These are phyloP conservation scores for Mortierella claussenii DNA, from an alignment of 192 early-diverging fungal species.

Conservation along the genomic window DNA sequence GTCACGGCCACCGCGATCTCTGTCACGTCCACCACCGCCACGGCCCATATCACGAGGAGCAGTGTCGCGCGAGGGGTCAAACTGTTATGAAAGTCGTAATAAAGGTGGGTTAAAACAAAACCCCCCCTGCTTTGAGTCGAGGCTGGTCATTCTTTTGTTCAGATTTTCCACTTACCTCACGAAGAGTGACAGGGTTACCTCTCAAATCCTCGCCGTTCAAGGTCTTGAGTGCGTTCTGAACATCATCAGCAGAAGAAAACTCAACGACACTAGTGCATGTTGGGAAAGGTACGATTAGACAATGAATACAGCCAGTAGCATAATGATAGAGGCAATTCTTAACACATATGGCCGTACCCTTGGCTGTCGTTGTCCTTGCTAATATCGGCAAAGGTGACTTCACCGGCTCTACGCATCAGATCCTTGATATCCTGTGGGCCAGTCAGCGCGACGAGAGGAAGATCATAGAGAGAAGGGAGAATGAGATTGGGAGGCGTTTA, in stretches of 20 bases:
- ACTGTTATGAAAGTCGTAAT: conserved; percentile 16
- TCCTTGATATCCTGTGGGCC: conserved; percentile 95
- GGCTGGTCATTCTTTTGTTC: no score
- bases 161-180: conserved; percentile 68
- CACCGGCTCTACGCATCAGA: conserved; percentile 92
- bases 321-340: no score
- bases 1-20: conserved; percentile 53
- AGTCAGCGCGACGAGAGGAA: conserved; percentile 16
- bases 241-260: conserved; percentile 81
- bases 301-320: no score
- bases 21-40: conserved; percentile 53
- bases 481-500: conserved; percentile 42
- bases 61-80: conserved; percentile 37
- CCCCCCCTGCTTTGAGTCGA: no score
- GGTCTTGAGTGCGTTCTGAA: conserved; percentile 86
- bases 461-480: conserved; percentile 48
- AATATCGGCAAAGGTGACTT: conserved; percentile 93
- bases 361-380: conserved; percentile 83
- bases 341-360: conserved; percentile 80
- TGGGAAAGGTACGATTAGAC: no score
- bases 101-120: no score
- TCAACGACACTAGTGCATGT: conserved; percentile 89
- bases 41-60: conserved; percentile 55
- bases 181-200: conserved; percentile 72
- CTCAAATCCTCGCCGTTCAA: conserved; percentile 81